These are phyloP conservation scores for Yarrowia sp. DNA, from an alignment of 805 yeast species.

Conservation along the genomic window DNA sequence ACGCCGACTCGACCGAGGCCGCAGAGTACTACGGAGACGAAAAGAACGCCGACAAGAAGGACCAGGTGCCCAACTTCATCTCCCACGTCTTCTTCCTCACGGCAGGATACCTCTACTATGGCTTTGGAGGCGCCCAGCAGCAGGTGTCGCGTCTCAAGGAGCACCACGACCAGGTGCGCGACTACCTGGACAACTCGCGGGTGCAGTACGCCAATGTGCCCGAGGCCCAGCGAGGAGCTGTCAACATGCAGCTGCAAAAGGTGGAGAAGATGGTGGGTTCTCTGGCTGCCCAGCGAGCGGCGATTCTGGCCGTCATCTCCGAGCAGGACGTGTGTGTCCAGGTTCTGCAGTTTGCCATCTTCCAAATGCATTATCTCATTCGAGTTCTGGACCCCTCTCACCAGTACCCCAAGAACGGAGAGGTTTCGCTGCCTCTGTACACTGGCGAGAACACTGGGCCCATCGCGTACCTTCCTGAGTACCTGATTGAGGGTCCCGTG, in stretches of 20 bases:
- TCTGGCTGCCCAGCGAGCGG: slow-evolving; percentile 44
- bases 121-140: slow-evolving; percentile 78
- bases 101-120: slow-evolving; percentile 82
- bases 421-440: slow-evolving; percentile 57
- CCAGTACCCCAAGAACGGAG: slow-evolving; percentile 47
- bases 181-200: slow-evolving; percentile 54
- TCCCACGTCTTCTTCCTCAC: slow-evolving; percentile 87
- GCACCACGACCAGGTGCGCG: slow-evolving; percentile 57
- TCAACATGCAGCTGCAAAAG: slow-evolving; percentile 51
- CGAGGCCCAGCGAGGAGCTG: slow-evolving; percentile 30
- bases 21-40: slow-evolving; percentile 56
- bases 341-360: slow-evolving; percentile 77
- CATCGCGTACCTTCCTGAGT: slow-evolving; percentile 87
- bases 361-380: slow-evolving; percentile 74
- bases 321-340: slow-evolving; percentile 64
- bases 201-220: slow-evolving; percentile 50
- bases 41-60: slow-evolving; percentile 1
- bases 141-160: slow-evolving; percentile 62
- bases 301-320: slow-evolving; percentile 56
- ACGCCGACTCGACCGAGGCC: slow-evolving; percentile 76
- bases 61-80: slow-evolving; percentile 71
- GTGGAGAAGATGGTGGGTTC: slow-evolving; percentile 60
- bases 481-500: slow-evolving; percentile 79
- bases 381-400: slow-evolving; percentile 77
- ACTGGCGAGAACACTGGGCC: slow-evolving; percentile 22